These are phyloP conservation scores for Dactylorhiza incarnata DNA, from an alignment of 106 monocot genomes.

Conservation along the genomic window DNA sequence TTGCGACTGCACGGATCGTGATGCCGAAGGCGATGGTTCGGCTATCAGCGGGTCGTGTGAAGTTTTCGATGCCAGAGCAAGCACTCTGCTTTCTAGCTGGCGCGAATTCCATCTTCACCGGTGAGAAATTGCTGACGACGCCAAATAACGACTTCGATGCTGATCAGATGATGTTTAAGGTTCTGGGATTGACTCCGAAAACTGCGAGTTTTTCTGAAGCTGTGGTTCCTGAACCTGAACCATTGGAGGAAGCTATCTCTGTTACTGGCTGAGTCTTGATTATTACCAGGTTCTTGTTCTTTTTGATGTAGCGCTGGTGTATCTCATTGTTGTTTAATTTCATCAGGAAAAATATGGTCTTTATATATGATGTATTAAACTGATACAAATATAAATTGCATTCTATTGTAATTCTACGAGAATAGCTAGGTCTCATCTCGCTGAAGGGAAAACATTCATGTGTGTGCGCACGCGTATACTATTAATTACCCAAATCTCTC, in stretches of 20 bases:
- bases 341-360: neutral
- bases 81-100: conserved; percentile 91
- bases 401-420: too few species aligned
- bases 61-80: conserved; percentile 92
- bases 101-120: conserved; percentile 95
- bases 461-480: too few species aligned
- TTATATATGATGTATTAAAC: neutral
- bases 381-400: neutral
- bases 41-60: conserved; percentile 83
- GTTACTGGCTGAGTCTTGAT: conserved; percentile 20
- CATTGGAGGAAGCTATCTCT: conserved; percentile 25
- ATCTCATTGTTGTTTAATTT: neutral
- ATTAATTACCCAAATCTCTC: too few species aligned
- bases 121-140: conserved; percentile 86
- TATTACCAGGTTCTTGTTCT: neutral
- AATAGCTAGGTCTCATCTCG: too few species aligned
- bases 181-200: conserved; percentile 81
- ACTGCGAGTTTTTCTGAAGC: conserved; percentile 45
- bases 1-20: conserved; percentile 82
- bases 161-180: conserved; percentile 86
- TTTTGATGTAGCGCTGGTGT: neutral
- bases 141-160: conserved; percentile 84
- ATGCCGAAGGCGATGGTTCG: conserved; percentile 98
- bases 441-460: too few species aligned
- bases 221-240: conserved; percentile 9